These are phyloP conservation scores for Sporothrix inflata DNA, from an alignment of 2,329 filamentous ascomycete species.

Conservation along the genomic window DNA sequence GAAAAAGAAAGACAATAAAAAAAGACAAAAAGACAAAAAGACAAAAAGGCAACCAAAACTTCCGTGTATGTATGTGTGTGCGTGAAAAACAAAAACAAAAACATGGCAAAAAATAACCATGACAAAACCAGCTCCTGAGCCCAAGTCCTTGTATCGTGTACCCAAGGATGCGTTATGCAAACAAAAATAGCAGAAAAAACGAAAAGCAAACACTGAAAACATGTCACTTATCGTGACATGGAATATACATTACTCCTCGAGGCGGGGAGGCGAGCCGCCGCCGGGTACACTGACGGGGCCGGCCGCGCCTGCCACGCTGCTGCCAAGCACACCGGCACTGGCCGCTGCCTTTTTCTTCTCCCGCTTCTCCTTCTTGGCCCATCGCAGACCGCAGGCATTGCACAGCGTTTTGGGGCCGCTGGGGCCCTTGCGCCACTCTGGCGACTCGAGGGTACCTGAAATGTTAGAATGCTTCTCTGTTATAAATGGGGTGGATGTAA, in stretches of 20 bases:
- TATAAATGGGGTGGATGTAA: background rate
- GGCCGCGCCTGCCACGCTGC: background rate
- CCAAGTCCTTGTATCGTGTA: constrained; percentile 24
- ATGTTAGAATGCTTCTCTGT: background rate
- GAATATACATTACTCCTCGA: background rate
- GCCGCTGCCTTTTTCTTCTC: constrained; percentile 38
- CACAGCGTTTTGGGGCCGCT: constrained; percentile 92
- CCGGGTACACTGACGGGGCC: background rate
- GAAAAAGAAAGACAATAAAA: too few species aligned
- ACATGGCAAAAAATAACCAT: background rate
- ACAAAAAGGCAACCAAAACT: background rate
- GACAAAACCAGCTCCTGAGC: background rate
- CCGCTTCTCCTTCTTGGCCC: constrained; percentile 85
- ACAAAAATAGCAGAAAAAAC: background rate
- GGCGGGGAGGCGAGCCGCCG: constrained; percentile 10
- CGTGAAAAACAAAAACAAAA: background rate
- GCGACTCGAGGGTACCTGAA: constrained; percentile 70
- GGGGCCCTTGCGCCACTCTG: constrained; percentile 94
- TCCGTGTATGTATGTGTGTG: constrained; percentile 17
- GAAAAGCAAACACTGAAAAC: background rate
- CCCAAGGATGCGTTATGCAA: constrained; percentile 16
- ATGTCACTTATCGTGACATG: background rate
- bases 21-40: background rate
- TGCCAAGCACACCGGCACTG: constrained; percentile 9
- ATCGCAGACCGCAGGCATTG: constrained; percentile 84